These are phyloP conservation scores for Coniella lustricola DNA, from an alignment of 2,329 filamentous ascomycete genomes.

Conservation along the genomic window DNA sequence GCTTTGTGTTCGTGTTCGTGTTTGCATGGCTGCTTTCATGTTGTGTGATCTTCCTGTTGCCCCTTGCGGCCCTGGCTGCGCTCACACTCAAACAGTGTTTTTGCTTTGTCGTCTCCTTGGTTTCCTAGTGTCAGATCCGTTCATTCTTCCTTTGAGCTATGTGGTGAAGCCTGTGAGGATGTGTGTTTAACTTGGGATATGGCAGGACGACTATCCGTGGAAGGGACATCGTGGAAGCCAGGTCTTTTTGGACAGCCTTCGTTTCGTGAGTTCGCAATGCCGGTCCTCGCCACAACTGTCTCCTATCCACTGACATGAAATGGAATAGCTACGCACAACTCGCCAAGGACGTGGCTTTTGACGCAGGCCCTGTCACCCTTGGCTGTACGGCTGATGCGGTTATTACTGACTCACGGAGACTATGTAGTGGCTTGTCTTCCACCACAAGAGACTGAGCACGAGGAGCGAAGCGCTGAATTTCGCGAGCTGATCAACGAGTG, in stretches of 20 bases:
- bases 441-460: constrained; percentile 70
- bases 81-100: background rate
- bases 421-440: constrained; percentile 80
- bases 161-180: constrained; percentile 4
- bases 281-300: constrained; percentile 11
- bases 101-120: background rate
- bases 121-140: constrained; percentile 2
- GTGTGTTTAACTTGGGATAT: constrained; percentile 22
- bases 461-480: constrained; percentile 70
- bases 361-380: constrained; percentile 82
- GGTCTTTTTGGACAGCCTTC: constrained; percentile 39
- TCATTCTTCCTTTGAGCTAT: constrained; percentile 6
- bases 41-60: constrained; percentile 13
- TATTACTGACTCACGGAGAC: constrained; percentile 84
- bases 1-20: constrained; percentile 17
- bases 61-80: constrained; percentile 2
- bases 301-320: constrained; percentile 28
- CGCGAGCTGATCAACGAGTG: constrained; percentile 68
- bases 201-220: constrained; percentile 39
- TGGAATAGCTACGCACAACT: constrained; percentile 55
- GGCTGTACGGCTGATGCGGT: constrained; percentile 71
- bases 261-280: constrained; percentile 39
- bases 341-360: constrained; percentile 86
- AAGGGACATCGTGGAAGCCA: constrained; percentile 35
- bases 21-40: constrained; percentile 16